Percentiles rank a stretch among this genome's conserved stretches.
These are phyloP conservation scores for Podospora didyma DNA, from an alignment of 495 filamentous ascomycete genomes.

Conservation along the genomic window DNA sequence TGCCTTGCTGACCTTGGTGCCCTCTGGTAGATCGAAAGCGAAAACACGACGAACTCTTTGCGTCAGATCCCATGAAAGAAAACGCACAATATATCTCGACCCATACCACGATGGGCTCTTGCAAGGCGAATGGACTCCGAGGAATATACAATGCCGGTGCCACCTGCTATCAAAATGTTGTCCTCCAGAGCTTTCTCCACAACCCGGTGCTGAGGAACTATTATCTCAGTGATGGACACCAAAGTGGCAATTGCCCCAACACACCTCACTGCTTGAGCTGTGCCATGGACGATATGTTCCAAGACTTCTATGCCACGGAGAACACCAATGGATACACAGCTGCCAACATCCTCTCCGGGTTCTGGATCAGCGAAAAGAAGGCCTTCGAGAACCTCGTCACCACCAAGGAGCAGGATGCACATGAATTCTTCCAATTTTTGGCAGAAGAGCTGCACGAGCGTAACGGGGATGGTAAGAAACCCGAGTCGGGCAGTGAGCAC, in stretches of 20 bases:
- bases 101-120: constrained; percentile 60
- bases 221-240: constrained; percentile 82
- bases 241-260: constrained; percentile 58
- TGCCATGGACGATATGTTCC: constrained; percentile 86
- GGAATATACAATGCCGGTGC: constrained; percentile 94
- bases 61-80: constrained; percentile 48
- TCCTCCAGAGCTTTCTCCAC: constrained; percentile 82
- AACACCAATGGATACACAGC: constrained; percentile 81
- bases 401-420: constrained; percentile 91
- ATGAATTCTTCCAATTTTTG: constrained; percentile 92
- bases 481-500: constrained; percentile 54
- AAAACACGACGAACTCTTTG: constrained; percentile 57
- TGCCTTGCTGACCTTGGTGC: background rate
- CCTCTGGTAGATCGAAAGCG: constrained; percentile 44
- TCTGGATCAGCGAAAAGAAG: constrained; percentile 68
- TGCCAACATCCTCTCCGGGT: constrained; percentile 70
- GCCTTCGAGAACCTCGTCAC: constrained; percentile 69
- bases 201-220: constrained; percentile 82
- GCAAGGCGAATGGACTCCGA: constrained; percentile 67
- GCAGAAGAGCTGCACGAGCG: constrained; percentile 78
- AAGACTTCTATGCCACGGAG: constrained; percentile 79
- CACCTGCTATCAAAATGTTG: constrained; percentile 90
- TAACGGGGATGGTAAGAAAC: constrained; percentile 54
- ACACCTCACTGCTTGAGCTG: constrained; percentile 73
- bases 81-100: constrained; percentile 54